Evolutionary conservation across 148 eudicot genomes (phyloP).

Genomic region (Selenicereus undatus): DNA sequence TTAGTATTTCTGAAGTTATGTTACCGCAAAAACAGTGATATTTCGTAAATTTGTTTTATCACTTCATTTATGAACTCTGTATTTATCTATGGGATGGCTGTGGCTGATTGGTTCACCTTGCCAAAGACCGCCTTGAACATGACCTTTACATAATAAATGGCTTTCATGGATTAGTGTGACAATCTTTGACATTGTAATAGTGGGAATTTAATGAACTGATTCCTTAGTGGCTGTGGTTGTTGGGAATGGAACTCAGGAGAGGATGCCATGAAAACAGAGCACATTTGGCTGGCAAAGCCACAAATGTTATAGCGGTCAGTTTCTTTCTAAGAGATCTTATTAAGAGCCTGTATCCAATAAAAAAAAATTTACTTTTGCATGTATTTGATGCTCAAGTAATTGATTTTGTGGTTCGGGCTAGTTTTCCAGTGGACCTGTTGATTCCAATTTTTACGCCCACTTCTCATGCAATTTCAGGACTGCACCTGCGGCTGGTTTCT

Average conservation of each 20-base stretch:
- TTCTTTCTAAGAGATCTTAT: background rate
- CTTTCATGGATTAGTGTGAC: background rate
- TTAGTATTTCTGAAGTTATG: constrained; percentile 14
- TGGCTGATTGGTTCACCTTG: background rate
- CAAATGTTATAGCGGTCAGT: background rate
- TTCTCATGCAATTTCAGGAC: background rate
- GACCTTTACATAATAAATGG: background rate
- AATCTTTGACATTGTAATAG: background rate
- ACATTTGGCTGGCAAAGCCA: background rate
- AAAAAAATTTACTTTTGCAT: background rate
- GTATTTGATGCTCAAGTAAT: background rate
- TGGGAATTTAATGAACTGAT: background rate
- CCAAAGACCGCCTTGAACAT: background rate
- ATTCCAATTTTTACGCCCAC: background rate
- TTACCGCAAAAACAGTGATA: background rate
- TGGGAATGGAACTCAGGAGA: background rate
- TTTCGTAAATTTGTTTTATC: background rate
- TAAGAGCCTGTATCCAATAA: background rate
- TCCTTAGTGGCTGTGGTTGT: background rate
- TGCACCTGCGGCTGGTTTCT: background rate
- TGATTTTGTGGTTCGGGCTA: background rate
- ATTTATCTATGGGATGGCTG: background rate
- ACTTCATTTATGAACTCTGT: background rate
- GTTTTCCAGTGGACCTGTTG: background rate
- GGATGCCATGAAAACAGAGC: background rate